These are phyloP conservation scores for Fraxinus ornus DNA, from an alignment of 305 asterid genomes.

Conservation along the genomic window DNA sequence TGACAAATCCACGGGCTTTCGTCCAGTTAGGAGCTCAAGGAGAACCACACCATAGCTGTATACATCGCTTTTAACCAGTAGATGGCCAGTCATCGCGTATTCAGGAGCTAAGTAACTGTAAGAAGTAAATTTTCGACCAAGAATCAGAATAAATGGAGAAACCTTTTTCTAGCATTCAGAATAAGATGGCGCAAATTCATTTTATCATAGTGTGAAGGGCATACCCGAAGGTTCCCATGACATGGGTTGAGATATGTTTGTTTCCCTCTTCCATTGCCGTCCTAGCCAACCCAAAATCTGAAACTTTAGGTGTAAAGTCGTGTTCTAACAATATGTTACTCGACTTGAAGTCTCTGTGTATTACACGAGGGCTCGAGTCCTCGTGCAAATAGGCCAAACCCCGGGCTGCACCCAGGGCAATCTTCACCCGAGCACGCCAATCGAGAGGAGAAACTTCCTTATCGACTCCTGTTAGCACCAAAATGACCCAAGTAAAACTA, in stretches of 20 bases:
- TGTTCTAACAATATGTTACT: conserved; percentile 81
- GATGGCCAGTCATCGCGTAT: conserved; percentile 98
- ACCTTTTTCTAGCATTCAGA: neutral
- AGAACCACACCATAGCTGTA: conserved; percentile 94
- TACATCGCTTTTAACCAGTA: conserved; percentile 89
- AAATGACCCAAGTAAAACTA: neutral
- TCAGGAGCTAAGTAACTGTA: conserved; percentile 90
- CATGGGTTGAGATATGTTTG: conserved; percentile 79
- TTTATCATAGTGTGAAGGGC: neutral
- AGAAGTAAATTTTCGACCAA: conserved; percentile 8
- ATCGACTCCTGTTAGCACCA: conserved; percentile 52
- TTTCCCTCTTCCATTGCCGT: conserved; percentile 64
- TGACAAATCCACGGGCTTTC: conserved; percentile 79
- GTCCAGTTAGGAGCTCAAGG: conserved; percentile 86
- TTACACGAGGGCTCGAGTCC: conserved; percentile 95
- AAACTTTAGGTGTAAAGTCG: conserved; percentile 84
- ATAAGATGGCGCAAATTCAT: neutral
- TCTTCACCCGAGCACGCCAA: conserved; percentile 80
- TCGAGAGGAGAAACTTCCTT: conserved; percentile 67
- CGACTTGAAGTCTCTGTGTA: conserved; percentile 91
- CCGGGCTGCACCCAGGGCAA: conserved; percentile 85
- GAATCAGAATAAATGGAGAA: neutral
- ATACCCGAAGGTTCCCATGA: conserved; percentile 72
- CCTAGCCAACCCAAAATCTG: conserved; percentile 93
- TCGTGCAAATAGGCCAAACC: conserved; percentile 91